Conservation (phyloP, 1,284 basidiomycete species). For the Blastosporella zonata region DNA sequence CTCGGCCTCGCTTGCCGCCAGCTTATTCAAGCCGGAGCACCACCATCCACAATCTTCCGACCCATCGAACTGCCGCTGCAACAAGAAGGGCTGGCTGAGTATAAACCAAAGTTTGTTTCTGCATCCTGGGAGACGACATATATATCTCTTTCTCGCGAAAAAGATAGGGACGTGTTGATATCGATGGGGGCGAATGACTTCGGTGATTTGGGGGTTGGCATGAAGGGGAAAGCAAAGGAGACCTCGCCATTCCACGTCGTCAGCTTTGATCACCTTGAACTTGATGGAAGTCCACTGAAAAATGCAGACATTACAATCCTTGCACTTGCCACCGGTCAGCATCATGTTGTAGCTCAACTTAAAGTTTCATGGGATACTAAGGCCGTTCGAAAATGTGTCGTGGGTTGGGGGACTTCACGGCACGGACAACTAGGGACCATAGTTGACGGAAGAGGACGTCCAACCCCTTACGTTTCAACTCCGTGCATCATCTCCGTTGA, state of each 20-base stretch:
- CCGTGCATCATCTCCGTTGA: constrained; percentile 34
- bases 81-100: constrained; percentile 31
- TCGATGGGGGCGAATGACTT: constrained; percentile 84
- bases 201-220: constrained; percentile 68
- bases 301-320: constrained; percentile 31
- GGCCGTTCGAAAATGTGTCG: constrained; percentile 32
- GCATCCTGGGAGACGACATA: constrained; percentile 84
- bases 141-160: constrained; percentile 48
- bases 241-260: constrained; percentile 38
- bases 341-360: constrained; percentile 62
- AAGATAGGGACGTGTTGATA: constrained; percentile 58
- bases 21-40: constrained; percentile 17
- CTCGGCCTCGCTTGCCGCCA: constrained; percentile 42
- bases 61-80: constrained; percentile 41
- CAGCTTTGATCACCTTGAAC: constrained; percentile 37
- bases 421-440: constrained; percentile 73
- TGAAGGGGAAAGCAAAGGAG: constrained; percentile 15
- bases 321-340: constrained; percentile 62
- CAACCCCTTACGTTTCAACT: constrained; percentile 28
- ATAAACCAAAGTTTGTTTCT: constrained; percentile 45
- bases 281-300: constrained; percentile 23
- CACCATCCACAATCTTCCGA: constrained; percentile 40
- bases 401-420: constrained; percentile 82
- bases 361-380: constrained; percentile 23
- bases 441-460: constrained; percentile 20